These are phyloP conservation scores for Cladosporium sp. DNA, from an alignment of 2,329 filamentous ascomycete genomes.

Conservation along the genomic window DNA sequence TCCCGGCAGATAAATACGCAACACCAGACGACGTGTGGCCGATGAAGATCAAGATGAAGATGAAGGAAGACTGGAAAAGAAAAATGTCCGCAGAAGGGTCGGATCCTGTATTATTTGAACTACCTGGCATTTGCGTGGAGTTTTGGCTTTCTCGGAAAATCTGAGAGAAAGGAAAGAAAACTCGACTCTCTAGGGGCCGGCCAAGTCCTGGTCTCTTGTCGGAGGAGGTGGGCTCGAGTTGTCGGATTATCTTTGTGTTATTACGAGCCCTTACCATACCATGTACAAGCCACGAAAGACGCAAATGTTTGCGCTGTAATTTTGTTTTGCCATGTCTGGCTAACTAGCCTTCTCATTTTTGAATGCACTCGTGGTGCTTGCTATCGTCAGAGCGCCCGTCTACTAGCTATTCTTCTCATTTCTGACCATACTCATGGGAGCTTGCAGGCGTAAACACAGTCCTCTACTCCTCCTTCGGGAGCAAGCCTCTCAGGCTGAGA, in stretches of 20 bases:
- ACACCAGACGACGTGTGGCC: neutral
- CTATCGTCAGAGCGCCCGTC: neutral
- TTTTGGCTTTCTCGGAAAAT: constrained; percentile 16
- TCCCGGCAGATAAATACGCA: constrained; percentile 21
- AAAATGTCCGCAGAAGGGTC: constrained; percentile 1
- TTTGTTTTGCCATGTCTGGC: neutral
- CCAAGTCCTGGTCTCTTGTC: constrained; percentile 5
- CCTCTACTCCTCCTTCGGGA: constrained; percentile 27
- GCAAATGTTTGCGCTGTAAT: constrained; percentile 5
- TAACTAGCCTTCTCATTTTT: neutral
- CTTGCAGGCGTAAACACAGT: neutral
- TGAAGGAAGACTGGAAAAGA: neutral
- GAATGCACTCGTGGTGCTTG: neutral
- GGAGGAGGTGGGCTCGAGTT: neutral
- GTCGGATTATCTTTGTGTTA: constrained; percentile 15
- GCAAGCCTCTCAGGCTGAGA: constrained; percentile 77
- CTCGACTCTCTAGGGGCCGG: constrained; percentile 8
- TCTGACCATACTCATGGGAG: neutral
- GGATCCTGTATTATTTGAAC: constrained; percentile 16
- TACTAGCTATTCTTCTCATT: neutral
- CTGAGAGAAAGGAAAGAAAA: neutral
- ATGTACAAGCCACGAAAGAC: constrained; percentile 13
- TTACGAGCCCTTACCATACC: constrained; percentile 7
- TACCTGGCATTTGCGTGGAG: constrained; percentile 25
- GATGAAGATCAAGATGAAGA: constrained; percentile 23